Conservation (phyloP, 768 basidiomycete genomes). For the Leccinum subgranulosum region DNA sequence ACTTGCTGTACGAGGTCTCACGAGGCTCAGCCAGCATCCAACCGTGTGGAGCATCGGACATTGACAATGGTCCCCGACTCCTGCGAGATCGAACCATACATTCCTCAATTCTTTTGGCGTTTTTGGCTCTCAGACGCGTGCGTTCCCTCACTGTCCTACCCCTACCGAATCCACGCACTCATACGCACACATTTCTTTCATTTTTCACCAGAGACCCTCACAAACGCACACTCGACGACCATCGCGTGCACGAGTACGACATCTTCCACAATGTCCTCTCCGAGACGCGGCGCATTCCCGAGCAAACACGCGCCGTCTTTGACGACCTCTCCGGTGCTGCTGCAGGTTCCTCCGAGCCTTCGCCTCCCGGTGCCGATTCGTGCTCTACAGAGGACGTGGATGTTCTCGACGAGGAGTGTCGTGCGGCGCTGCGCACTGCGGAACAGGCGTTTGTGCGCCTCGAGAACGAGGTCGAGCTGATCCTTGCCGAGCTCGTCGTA, state of each 20-base stretch:
- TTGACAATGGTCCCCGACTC: not conserved
- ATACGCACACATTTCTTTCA: not conserved
- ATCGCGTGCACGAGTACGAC: constrained; percentile 50
- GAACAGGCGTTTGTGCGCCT: constrained; percentile 42
- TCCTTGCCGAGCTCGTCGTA: constrained; percentile 36
- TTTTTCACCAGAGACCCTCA: constrained; percentile 20
- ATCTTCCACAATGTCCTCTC: constrained; percentile 48
- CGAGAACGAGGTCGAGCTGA: constrained; percentile 40
- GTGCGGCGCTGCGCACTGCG: constrained; percentile 37
- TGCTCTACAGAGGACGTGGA: constrained; percentile 1
- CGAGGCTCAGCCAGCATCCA: not conserved
- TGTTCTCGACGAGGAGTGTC: constrained; percentile 35
- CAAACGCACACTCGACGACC: constrained; percentile 32
- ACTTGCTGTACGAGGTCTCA: not conserved
- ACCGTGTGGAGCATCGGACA: not conserved
- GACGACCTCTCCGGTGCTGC: constrained; percentile 34
- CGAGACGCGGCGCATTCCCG: constrained; percentile 41
- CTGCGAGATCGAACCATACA: constrained; percentile 34
- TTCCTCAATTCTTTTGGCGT: constrained; percentile 47
- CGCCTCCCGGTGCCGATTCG: not conserved
- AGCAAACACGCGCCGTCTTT: constrained; percentile 38
- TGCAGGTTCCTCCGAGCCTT: not conserved
- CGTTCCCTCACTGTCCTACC: constrained; percentile 12
- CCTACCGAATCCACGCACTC: not conserved
- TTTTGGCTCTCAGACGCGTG: constrained; percentile 48